Conservation (phyloP, 345 rosid genomes). For the Ricinus communis region DNA sequence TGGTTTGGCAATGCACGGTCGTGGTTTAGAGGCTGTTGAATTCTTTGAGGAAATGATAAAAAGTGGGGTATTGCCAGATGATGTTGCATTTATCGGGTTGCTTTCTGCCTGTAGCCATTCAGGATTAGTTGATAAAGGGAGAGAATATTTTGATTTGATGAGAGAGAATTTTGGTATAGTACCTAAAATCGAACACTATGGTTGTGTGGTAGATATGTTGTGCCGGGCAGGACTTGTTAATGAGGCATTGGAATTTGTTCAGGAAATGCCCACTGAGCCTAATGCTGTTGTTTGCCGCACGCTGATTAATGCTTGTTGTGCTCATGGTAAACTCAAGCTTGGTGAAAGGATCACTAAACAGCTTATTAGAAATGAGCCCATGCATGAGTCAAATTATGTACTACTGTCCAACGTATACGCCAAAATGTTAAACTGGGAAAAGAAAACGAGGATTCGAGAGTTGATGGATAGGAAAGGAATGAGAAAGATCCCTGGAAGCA, state of each 20-base stretch:
- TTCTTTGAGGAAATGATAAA: constrained; percentile 50
- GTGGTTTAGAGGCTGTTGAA: constrained; percentile 50
- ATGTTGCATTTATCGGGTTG: constrained; percentile 22
- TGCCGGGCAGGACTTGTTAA: constrained; percentile 30
- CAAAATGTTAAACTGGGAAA: constrained; percentile 32
- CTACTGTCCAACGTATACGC: constrained; percentile 30
- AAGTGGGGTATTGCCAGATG: constrained; percentile 22
- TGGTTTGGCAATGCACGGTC: constrained; percentile 60
- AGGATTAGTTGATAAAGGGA: constrained; percentile 28
- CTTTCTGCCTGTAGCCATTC: constrained; percentile 36
- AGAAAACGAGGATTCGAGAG: constrained; percentile 27
- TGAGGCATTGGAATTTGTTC: constrained; percentile 26
- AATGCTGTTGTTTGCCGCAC: constrained; percentile 29
- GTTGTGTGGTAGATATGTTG: constrained; percentile 37
- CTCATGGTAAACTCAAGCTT: constrained; percentile 23
- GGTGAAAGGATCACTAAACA: constrained; percentile 21
- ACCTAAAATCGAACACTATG: constrained; percentile 35
- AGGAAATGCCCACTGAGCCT: constrained; percentile 27
- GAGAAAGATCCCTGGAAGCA: constrained; percentile 34
- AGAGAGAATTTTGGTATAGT: constrained; percentile 12
- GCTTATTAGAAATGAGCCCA: constrained; percentile 22
- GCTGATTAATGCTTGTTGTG: constrained; percentile 31
- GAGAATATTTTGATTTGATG: constrained; percentile 25
- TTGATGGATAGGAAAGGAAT: constrained; percentile 28
- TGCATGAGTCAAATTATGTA: constrained; percentile 29